Evolutionary conservation across 177 flowering plant species (phyloP).

Genomic region (Tripterygium wilfordii): DNA sequence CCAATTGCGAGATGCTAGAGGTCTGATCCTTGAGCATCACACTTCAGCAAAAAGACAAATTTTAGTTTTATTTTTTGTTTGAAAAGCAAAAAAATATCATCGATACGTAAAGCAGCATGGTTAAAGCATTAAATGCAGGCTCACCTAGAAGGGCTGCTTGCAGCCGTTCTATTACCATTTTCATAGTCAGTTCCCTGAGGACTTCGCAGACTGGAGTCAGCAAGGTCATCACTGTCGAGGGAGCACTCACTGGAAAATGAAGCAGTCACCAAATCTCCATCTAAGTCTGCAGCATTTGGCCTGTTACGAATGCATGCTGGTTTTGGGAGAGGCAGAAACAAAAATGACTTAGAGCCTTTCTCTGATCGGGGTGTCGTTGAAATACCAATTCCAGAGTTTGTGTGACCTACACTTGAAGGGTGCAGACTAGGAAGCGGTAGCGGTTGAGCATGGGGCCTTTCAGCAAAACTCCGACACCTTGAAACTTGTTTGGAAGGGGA

Average conservation of each 20-base stretch:
- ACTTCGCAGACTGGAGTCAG: constrained; percentile 54
- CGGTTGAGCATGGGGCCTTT: constrained; percentile 73
- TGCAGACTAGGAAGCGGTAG: constrained; percentile 71
- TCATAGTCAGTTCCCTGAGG: constrained; percentile 62
- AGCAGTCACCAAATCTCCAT: constrained; percentile 59
- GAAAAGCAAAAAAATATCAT: constrained; percentile 10
- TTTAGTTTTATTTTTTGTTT: too few species aligned
- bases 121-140: constrained; percentile 5
- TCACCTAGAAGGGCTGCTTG: constrained; percentile 68
- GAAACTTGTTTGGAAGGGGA: constrained; percentile 68
- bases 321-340: constrained; percentile 54
- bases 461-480: constrained; percentile 88
- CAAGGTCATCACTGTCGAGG: constrained; percentile 68
- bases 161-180: constrained; percentile 40
- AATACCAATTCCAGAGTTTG: constrained; percentile 54
- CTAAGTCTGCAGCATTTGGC: constrained; percentile 48
- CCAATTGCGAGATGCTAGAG: constrained; percentile 27
- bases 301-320: constrained; percentile 43
- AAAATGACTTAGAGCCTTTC: constrained; percentile 40
- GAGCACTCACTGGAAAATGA: constrained; percentile 66
- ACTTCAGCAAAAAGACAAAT: constrained; percentile 28
- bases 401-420: constrained; percentile 41
- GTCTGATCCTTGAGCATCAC: constrained; percentile 38
- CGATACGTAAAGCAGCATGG: neutral
- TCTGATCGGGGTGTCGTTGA: constrained; percentile 39